A percentile compares a stretch with the other conserved stretches of the same genome.
Evolutionary conservation across 2,329 filamentous ascomycete genomes (phyloP).

Genomic region (Chaetomiaceae sp.): DNA sequence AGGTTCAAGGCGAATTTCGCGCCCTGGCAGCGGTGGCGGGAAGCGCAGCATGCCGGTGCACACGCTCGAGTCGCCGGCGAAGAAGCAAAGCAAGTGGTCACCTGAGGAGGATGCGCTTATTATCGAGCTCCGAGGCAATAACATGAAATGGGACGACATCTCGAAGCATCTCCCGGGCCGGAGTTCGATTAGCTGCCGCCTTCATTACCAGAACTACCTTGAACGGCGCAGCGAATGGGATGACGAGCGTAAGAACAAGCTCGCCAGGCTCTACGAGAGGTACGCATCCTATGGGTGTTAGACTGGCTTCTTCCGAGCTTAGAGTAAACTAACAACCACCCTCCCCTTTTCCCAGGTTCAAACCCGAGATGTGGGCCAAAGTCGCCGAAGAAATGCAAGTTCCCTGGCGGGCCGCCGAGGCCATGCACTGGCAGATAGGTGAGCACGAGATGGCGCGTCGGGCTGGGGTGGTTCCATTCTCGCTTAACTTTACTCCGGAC

Average conservation of each 20-base stretch:
- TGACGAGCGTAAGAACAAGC: conserved; percentile 95
- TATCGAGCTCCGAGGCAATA: conserved; percentile 81
- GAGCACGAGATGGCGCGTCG: conserved; percentile 90
- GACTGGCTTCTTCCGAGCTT: neutral
- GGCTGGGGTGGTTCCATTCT: conserved; percentile 84
- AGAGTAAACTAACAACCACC: conserved; percentile 28
- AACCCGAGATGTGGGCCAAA: conserved; percentile 96
- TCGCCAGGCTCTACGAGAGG: conserved; percentile 92
- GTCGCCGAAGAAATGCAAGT: conserved; percentile 93
- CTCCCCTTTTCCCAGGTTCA: conserved; percentile 64
- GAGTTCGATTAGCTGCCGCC: conserved; percentile 87
- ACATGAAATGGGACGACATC: conserved; percentile 99
- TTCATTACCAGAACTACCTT: conserved; percentile 96
- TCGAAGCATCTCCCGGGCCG: conserved; percentile 84
- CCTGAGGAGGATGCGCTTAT: conserved; percentile 89
- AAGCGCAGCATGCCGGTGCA: conserved; percentile 54
- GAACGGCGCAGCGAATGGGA: conserved; percentile 93
- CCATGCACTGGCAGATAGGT: conserved; percentile 97
- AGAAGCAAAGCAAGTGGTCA: conserved; percentile 97
- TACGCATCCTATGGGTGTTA: conserved; percentile 37
- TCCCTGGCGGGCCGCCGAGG: conserved; percentile 92
- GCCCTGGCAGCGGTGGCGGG: conserved; percentile 21
- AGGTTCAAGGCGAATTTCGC: neutral
- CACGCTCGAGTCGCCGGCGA: conserved; percentile 65
- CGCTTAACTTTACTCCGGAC: conserved; percentile 46